Evolutionary conservation across 169 alveolate genomes (phyloP), one percentile per base, ranked within the genome.

Genomic region (Plasmodium inui): DNA sequence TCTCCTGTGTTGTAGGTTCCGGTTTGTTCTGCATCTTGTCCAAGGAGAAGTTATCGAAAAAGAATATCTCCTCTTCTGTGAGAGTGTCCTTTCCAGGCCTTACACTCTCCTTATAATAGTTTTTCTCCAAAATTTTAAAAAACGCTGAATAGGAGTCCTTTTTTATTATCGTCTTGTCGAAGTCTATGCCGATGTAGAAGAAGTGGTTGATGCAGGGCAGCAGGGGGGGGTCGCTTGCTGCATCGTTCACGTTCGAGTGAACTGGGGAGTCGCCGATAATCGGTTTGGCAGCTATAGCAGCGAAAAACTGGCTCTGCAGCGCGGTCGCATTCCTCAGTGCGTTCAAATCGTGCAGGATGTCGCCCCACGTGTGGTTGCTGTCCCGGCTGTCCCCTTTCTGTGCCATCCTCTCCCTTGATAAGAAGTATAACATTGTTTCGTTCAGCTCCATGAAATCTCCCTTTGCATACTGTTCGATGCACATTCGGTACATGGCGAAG

Each of bases 131-230:
- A 7, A 91, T 14, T 82, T 82, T 91, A 41, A 46, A 82, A 80
- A 91, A 72, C 4, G 57, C 50, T 2, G 46, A 70, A 50, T 91
- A 91, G 2, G 95, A 71, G 67, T 91, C 95, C 41, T 67, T 67
- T 34, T 82, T 91, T 14, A 53, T 70, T 17, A 91, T 91, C 14
- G 95, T 91, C 22, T 82, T 91, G 44, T 91, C 95, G 76, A 91
- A 91, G 71, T 91, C 95, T 2, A 91, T 91, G 1, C 57, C 83
- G 32, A 91, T 71, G 50, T 81, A 53, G 39, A 19, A 81, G 76
- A 91, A 82, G 8, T 91, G 84, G 32, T 91, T 28, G 19, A 91
- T 91, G 39, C 78, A 90, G 26, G 50, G 46, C 28, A 41, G 34
- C 26, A 12, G 41, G 72, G 71, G 72, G 50, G 26, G 19, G 53